Conservation (phyloP, 225 moss, liverwort and hornwort species). For the Straminergon stramineum region DNA sequence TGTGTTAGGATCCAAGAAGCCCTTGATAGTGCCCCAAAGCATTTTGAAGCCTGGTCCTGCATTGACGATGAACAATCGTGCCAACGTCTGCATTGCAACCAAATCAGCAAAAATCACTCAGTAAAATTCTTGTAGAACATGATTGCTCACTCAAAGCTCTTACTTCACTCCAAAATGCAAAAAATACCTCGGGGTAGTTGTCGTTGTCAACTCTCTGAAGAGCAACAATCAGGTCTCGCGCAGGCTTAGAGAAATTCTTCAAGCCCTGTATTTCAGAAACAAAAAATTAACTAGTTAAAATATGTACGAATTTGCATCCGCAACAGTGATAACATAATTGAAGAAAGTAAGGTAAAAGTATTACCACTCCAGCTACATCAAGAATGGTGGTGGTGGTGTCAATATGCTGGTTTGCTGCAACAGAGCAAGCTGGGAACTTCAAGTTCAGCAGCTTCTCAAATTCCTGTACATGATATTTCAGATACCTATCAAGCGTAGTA, state of each 20-base stretch:
- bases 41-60: conserved; percentile 58
- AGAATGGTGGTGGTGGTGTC: conserved; percentile 61
- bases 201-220: conserved; percentile 55
- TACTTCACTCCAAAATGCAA: not conserved
- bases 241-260: conserved; percentile 49
- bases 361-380: conserved; percentile 68
- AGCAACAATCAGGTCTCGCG: conserved; percentile 50
- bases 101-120: not conserved
- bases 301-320: not conserved
- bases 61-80: conserved; percentile 51
- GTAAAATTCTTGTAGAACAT: not conserved
- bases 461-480: conserved; percentile 58
- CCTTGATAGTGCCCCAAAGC: conserved; percentile 55
- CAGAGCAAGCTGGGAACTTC: conserved; percentile 58
- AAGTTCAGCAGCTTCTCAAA: conserved; percentile 44
- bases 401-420: conserved; percentile 46
- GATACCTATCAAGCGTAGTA: conserved; percentile 54
- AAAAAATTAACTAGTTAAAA: not conserved
- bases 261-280: conserved; percentile 23
- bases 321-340: not conserved
- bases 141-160: not conserved
- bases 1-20: conserved; percentile 51
- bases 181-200: conserved; percentile 56
- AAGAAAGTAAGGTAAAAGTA: not conserved
- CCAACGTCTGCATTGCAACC: conserved; percentile 39